Evolutionary conservation across 345 rosid species (phyloP), one percentile per base, ranked within the genome.

Genomic region (Melaleuca alternifolia): DNA sequence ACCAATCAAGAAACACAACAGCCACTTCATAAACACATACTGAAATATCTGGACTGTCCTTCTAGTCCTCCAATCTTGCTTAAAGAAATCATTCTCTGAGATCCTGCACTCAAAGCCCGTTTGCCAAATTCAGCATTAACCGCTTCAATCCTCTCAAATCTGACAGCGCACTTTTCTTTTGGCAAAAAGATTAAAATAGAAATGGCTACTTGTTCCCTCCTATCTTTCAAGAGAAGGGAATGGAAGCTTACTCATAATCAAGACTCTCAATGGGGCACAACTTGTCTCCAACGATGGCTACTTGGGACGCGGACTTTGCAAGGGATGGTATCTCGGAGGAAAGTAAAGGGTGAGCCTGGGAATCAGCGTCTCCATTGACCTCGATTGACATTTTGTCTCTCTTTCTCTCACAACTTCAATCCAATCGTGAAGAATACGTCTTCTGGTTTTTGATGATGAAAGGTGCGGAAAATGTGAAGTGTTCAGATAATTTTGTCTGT

Each of bases 251-350:
- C 99, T 96, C 99, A 88, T 97, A 97, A 87, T 97, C 99, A 57
- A 97, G 97, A 89, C 98, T 96, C 88, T 97, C 98, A 84, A 97
- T 93, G 20, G 96, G 97, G 89, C 95, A 94, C 56, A 94, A 85
- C 81, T 94, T 89, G 84, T 94, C 91, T 26, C 99, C 99, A 53
- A 97, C 98, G 84, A 96, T 92, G 84, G 99, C 99, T 54, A 95
- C 96, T 88, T 97, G 99, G 86, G 99, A 96, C 41, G 96, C 89
- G 53, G 98, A 95, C 85, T 94, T 93, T 26, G 87, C 26, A 54
- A 86, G 1, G 77, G 95, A 92, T 85, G 92, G 41, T 71, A 37
- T 91, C 54, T 85, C 92, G 12, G 86, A 51, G 28, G 89, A 18
- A 18, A 96, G 94, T 2, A 97, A 87, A 20, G 98, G 95, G 21